Base-by-base conservation (phyloP, 345 rosid species). In the Eucalyptus leucophloia region DNA sequence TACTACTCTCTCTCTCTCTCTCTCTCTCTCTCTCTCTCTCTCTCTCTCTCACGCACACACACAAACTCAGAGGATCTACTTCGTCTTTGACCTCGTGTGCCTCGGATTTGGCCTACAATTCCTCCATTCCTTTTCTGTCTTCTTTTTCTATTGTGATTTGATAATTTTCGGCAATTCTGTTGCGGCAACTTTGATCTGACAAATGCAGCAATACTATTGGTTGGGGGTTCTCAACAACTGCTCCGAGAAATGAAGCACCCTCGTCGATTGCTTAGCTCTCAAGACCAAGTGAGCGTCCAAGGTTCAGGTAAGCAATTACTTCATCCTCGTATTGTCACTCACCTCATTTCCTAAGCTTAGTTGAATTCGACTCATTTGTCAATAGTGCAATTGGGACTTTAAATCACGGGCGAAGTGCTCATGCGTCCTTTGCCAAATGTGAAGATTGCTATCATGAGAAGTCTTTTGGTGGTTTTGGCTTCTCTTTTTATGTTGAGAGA, bases 201-300 rank as follows among this genome's bases (percentile, higher is more conserved):
- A 96, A 92, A 90, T 96, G 96, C 95, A 96, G 93, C 97, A 95
- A 93, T 95, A 96, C 88, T 96, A 95, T 67, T 91, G 99, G 87
- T 67, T 92, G 87, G 96, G 99, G 83, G 92, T 86, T 86, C 91
- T 97, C 80, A 97, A 95, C 91, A 94, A 95, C 86, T 96, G 98
- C 89, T 91, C 92, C 4, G 49, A 51, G 82, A 96, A 96, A 91
- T 95, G 97, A 96, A n/a, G n/a, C n/a, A n/a, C n/a, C n/a, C n/a
- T n/a, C n/a, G n/a, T n/a, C n/a, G n/a, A n/a, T n/a, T n/a, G n/a
- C n/a, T n/a, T n/a, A n/a, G n/a, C n/a, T n/a, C n/a, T n/a, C n/a
- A n/a, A n/a, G n/a, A n/a, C n/a, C n/a, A n/a, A n/a, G n/a, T n/a
- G n/a, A n/a, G n/a, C n/a, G n/a, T n/a, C n/a, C n/a, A n/a, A n/a